Conservation (phyloP, 805 yeast genomes). For the Spathaspora passalidarum region DNA sequence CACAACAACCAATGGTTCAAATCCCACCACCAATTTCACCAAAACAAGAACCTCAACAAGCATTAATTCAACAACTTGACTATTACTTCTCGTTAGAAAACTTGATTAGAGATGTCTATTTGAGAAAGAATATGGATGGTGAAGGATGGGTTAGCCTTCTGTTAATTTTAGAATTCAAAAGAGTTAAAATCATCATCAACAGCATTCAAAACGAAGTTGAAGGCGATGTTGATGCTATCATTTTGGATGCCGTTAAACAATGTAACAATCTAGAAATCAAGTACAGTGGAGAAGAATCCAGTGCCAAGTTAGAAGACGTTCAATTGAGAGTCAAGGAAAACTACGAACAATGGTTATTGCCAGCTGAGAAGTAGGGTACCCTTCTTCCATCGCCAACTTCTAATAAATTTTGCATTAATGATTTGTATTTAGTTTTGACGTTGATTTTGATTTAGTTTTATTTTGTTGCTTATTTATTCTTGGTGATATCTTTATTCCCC, state of each 20-base stretch:
- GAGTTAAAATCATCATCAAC: slow-evolving; percentile 58
- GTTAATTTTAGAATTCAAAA: slow-evolving; percentile 66
- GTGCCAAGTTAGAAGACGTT: slow-evolving; percentile 42
- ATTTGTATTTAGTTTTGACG: slow-evolving; percentile 1
- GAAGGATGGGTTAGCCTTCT: slow-evolving; percentile 69
- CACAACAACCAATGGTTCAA: slow-evolving; percentile 17
- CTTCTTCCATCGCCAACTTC: too few relatives aligned
- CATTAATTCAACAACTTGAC: slow-evolving; percentile 64
- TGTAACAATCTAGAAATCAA: slow-evolving; percentile 52
- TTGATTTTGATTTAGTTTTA: not conserved
- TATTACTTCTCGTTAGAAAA: slow-evolving; percentile 90
- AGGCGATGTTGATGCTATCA: slow-evolving; percentile 22
- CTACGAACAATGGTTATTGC: slow-evolving; percentile 66
- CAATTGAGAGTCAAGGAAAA: slow-evolving; percentile 59
- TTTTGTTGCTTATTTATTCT: slow-evolving; percentile 1
- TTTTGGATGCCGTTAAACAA: slow-evolving; percentile 52
- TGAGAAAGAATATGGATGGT: slow-evolving; percentile 77
- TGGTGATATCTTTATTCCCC: not conserved
- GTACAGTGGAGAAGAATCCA: slow-evolving; percentile 28
- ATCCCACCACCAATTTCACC: slow-evolving; percentile 48
- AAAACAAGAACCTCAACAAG: slow-evolving; percentile 43
- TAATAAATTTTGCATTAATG: not conserved
- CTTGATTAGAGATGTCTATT: slow-evolving; percentile 75
- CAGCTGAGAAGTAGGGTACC: not conserved
- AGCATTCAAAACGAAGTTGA: slow-evolving; percentile 35